These are phyloP conservation scores for Rhazya stricta DNA, from an alignment of 257 asterid genomes.

Conservation along the genomic window DNA sequence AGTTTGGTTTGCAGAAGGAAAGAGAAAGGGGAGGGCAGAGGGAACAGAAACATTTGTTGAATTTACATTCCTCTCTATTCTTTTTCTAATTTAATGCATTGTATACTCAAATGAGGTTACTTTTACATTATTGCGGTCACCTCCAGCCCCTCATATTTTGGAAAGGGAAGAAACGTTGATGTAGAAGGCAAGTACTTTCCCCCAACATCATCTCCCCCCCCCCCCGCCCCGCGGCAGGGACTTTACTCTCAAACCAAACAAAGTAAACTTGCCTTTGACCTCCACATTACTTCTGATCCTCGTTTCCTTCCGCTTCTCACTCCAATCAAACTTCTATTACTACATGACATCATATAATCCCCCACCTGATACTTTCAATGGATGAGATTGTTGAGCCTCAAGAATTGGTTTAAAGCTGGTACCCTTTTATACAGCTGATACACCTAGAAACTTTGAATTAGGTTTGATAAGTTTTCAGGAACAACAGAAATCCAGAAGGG, in stretches of 20 bases:
- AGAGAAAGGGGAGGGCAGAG: not conserved
- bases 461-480: not conserved
- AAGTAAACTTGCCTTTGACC: not conserved
- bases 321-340: not conserved
- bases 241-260: not conserved
- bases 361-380: not conserved
- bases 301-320: not conserved
- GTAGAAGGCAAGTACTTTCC: not conserved
- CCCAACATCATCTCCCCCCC: too few relatives aligned
- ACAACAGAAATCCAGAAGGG: not conserved
- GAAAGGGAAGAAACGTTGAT: not conserved
- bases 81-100: not conserved
- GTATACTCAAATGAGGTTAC: not conserved
- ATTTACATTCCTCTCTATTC: not conserved
- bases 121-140: not conserved
- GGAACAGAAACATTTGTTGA: not conserved
- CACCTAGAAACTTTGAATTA: not conserved
- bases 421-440: not conserved
- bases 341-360: not conserved
- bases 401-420: not conserved
- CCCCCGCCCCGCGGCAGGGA: not conserved
- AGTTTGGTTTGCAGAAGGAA: not conserved
- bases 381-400: not conserved
- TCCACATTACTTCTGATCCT: not conserved
- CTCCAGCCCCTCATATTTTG: not conserved